Evolutionary conservation across 2,329 filamentous ascomycete genomes (phyloP).

Genomic region (Phoma herbarum): DNA sequence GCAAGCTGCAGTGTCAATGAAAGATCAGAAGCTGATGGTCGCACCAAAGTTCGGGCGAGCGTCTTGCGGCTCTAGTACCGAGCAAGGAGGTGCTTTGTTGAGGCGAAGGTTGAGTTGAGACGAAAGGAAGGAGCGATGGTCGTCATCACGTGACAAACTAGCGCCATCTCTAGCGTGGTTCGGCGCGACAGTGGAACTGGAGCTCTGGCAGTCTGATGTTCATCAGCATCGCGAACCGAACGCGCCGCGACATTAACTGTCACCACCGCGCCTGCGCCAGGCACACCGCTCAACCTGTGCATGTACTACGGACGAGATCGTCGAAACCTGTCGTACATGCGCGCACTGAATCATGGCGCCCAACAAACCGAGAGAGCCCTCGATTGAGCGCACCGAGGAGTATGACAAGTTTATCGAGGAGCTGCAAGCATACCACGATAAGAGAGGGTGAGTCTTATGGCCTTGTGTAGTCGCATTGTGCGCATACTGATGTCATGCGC

Average conservation of each 20-base stretch:
- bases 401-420: slow-evolving; percentile 81
- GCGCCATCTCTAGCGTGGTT: slow-evolving; percentile 13
- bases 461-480: slow-evolving; percentile 31
- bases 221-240: slow-evolving; percentile 43
- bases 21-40: slow-evolving; percentile 15
- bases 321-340: slow-evolving; percentile 36
- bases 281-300: slow-evolving; percentile 30
- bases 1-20: slow-evolving; percentile 20
- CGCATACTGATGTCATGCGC: slow-evolving; percentile 36
- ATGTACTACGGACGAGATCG: slow-evolving; percentile 32
- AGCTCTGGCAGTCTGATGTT: slow-evolving; percentile 44
- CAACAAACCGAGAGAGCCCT: slow-evolving; percentile 53
- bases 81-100: not conserved
- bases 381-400: slow-evolving; percentile 65
- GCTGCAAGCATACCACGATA: slow-evolving; percentile 76
- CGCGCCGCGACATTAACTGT: slow-evolving; percentile 41
- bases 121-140: slow-evolving; percentile 28
- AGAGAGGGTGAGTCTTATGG: slow-evolving; percentile 68
- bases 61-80: not conserved
- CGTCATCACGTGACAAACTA: slow-evolving; percentile 32
- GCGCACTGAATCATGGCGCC: slow-evolving; percentile 57
- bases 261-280: slow-evolving; percentile 36
- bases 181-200: slow-evolving; percentile 33
- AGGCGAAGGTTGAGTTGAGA: slow-evolving; percentile 6
- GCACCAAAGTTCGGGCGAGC: not conserved